Conservation (phyloP, 1,284 basidiomycete species). For the Pseudozyma pruni region DNA sequence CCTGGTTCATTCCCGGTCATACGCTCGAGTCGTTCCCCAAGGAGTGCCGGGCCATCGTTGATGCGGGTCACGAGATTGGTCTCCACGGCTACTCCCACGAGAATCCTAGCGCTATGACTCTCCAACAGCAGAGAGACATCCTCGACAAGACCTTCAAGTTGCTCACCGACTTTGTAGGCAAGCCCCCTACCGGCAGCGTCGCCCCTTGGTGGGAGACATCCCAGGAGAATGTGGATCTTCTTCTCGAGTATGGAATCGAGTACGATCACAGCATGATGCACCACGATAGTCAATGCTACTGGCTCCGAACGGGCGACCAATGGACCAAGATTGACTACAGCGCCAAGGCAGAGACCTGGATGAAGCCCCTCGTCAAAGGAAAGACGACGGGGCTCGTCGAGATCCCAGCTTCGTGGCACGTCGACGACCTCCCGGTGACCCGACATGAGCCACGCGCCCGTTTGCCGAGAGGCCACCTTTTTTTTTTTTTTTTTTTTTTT, state of each 20-base stretch:
- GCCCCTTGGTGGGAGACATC: constrained; percentile 84
- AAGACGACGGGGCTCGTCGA: constrained; percentile 78
- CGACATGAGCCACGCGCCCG: no score
- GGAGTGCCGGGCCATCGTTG: constrained; percentile 75
- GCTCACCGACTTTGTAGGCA: constrained; percentile 77
- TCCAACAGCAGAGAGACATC: constrained; percentile 79
- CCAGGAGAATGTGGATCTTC: constrained; percentile 76
- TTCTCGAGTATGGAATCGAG: constrained; percentile 79
- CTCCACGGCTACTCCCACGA: constrained; percentile 43
- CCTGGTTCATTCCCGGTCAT: constrained; percentile 73
- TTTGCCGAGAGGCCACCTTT: no score
- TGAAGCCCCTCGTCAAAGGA: constrained; percentile 78
- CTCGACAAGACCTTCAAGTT: constrained; percentile 77
- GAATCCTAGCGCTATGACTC: constrained; percentile 73
- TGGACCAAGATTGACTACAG: constrained; percentile 82
- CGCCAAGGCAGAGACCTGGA: constrained; percentile 75
- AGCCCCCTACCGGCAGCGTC: constrained; percentile 76
- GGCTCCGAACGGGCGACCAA: constrained; percentile 76
- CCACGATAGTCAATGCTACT: constrained; percentile 77
- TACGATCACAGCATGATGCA: constrained; percentile 72
- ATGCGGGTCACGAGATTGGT: constrained; percentile 76
- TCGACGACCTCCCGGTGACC: constrained; percentile 79
- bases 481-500: no score
- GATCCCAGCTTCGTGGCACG: constrained; percentile 77
- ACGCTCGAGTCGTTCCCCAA: constrained; percentile 78